Evolutionary conservation across 768 basidiomycete species (phyloP), one percentile per base, ranked within the genome.

Genomic region (Lactifluus volemus): DNA sequence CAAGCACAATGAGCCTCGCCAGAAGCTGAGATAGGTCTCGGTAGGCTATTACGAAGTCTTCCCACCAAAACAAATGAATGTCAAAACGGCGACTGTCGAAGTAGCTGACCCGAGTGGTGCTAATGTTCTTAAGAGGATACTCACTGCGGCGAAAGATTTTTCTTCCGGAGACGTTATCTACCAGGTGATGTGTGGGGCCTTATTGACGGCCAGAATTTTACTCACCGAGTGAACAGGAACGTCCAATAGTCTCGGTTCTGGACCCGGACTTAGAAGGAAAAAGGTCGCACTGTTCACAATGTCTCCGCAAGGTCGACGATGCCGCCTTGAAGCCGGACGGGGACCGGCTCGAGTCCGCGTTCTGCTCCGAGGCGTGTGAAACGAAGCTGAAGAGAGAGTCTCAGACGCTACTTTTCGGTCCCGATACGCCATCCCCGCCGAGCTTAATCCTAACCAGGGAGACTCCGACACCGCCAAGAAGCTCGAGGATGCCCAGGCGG

Each of bases 1-100:
- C 54, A 61, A 63, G 52, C 38, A 51, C 50, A 59, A 55, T 55
- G 42, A 42, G 51, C 48, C 49, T 48, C 51, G 48, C 44, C 54
- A 45, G 58, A 54, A 62, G 61, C 70, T 69, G 61, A 72, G 70
- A 65, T 52, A 21, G 38, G 53, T 47, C 65, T 36, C 32, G 53
- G 60, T 72, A 91, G 90, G 84, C 59, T 93, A 92, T 71, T 90
- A 86, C 69, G 75, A 88, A 44, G 71, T 71, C 59, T 93, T 92
- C 78, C 90, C 90, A n/a, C 82, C 83, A 34, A 83, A 83, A 70
- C 77, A 74, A 32, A 83, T 78, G 77, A 86, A 88, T 67, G 87
- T 91, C 42, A 74, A 78, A n/a, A 75, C 89, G 42, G 77, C 83
- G 55, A 67, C 64, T 29, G 49, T 73, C n/a, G 66, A 74, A 14